These are phyloP conservation scores for Clonostachys chloroleuca DNA, from an alignment of 2,329 filamentous ascomycete species.

Conservation along the genomic window DNA sequence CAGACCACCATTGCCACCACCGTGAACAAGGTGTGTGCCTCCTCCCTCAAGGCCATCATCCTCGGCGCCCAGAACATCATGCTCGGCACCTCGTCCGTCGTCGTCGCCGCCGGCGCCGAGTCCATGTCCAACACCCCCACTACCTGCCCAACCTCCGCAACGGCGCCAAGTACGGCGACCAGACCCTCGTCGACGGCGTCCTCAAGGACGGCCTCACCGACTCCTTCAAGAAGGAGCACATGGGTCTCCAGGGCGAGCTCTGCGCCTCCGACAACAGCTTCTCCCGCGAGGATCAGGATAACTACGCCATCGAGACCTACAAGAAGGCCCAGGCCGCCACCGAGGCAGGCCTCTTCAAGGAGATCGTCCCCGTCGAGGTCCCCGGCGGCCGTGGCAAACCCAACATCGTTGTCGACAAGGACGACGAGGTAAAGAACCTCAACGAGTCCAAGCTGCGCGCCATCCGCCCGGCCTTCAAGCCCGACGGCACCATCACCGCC, in stretches of 20 bases:
- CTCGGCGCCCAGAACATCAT: conserved; percentile 96
- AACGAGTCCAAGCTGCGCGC: conserved; percentile 78
- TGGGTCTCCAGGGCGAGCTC: conserved; percentile 90
- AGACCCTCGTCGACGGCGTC: conserved; percentile 83
- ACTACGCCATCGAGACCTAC: conserved; percentile 93
- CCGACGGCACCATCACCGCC: conserved; percentile 87
- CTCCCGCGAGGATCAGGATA: conserved; percentile 82
- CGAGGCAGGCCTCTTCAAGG: conserved; percentile 76
- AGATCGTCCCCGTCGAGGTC: conserved; percentile 89
- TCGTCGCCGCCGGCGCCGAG: conserved; percentile 92
- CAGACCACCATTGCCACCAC: conserved; percentile 82
- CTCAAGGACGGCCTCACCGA: conserved; percentile 94
- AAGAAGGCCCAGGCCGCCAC: conserved; percentile 87
- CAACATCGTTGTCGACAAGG: conserved; percentile 69
- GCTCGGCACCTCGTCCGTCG: conserved; percentile 86
- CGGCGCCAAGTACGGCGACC: conserved; percentile 92
- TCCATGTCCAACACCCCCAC: conserved; percentile 97
- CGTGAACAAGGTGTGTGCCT: conserved; percentile 99
- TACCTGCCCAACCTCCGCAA: conserved; percentile 85
- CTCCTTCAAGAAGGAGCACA: conserved; percentile 93
- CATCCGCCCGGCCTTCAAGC: conserved; percentile 80
- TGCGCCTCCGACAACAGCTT: conserved; percentile 82
- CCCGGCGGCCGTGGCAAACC: conserved; percentile 89
- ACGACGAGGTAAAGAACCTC: conserved; percentile 96
- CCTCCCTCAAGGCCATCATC: conserved; percentile 88